Evolutionary conservation across 306 rosid genomes (phyloP), one percentile per base, ranked within the genome.

Genomic region (Begonia peltatifolia): DNA sequence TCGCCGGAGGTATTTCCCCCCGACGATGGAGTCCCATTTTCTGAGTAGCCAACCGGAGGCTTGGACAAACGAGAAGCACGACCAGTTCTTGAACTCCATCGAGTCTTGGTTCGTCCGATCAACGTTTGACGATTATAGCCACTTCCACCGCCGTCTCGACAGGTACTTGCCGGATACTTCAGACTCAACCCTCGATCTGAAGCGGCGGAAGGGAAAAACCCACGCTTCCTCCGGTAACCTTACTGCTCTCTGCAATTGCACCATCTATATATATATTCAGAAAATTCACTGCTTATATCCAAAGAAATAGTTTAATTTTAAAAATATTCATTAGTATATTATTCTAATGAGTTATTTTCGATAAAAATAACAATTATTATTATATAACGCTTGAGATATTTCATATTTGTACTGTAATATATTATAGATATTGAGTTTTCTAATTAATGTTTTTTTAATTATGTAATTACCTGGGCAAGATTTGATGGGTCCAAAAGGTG

Each of bases 11-110:
- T 30, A 0, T 5, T 30, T 30, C 6, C 38, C 38, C 8, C 38
- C 25, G 64, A 25, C 53, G 8, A 44, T 44, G 48, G 48, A 44
- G 14, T 44, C 48, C 48, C 48, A 44, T n/a, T 10, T 44, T 44
- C 48, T 44, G n/a, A 10, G 48, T n/a, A 12, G 13, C 48, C 48
- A 44, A 12, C 12, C 48, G 14, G 48, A 3, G 12, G 2, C 48
- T 44, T 44, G 48, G 48, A 44, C 48, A 6, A 44, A 44, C 14
- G 48, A 10, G 14, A 44, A 44, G 48, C 48, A 44, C 48, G 14
- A n/a, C 48, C 48, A 44, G 12, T 44, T 44, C 48, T 44, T 44
- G 48, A 44, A 44, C 12, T 44, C 48, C 48, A 44, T 44, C n/a
- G 48, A 44, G 48, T 11, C 14, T 44, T 44, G n/a, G n/a, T 44